A percentile compares a stretch with the other conserved stretches of the same genome.
Conservation (phyloP, 495 filamentous ascomycete genomes). For the Filosporella fistucella region DNA sequence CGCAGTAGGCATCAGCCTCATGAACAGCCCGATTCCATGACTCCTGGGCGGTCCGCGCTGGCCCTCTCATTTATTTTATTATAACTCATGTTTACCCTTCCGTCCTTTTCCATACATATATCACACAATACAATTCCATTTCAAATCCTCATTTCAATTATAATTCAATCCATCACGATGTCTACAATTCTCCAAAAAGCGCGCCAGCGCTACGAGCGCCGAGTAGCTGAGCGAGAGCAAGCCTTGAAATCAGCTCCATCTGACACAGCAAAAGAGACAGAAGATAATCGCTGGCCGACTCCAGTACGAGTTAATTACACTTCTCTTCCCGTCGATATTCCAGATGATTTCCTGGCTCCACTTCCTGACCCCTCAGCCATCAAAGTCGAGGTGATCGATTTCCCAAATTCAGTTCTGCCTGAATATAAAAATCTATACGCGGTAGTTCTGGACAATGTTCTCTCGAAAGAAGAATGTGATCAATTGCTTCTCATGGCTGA, state of each 20-base stretch:
- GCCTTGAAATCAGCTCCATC: too few species aligned
- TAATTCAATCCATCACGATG: too few species aligned
- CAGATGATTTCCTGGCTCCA: constrained; percentile 26
- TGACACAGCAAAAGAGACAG: neutral
- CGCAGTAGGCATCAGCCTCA: too few species aligned
- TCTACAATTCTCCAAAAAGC: constrained; percentile 7
- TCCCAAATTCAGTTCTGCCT: constrained; percentile 41
- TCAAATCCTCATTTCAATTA: too few species aligned
- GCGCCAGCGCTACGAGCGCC: neutral
- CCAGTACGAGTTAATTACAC: constrained; percentile 25
- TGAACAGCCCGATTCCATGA: too few species aligned
- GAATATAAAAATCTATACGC: constrained; percentile 54
- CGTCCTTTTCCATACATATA: too few species aligned
- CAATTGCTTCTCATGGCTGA: constrained; percentile 54
- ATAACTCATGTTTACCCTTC: too few species aligned
- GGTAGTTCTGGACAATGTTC: constrained; percentile 58
- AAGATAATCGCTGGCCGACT: neutral
- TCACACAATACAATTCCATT: too few species aligned
- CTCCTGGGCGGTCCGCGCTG: too few species aligned
- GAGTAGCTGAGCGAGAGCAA: too few species aligned
- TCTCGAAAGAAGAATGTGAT: constrained; percentile 57
- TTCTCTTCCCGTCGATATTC: constrained; percentile 28
- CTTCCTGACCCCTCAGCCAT: constrained; percentile 21
- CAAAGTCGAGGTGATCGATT: constrained; percentile 43
- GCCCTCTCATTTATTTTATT: too few species aligned